These are phyloP conservation scores for Phaseolus lunatus DNA, from an alignment of 306 rosid genomes.

Conservation along the genomic window DNA sequence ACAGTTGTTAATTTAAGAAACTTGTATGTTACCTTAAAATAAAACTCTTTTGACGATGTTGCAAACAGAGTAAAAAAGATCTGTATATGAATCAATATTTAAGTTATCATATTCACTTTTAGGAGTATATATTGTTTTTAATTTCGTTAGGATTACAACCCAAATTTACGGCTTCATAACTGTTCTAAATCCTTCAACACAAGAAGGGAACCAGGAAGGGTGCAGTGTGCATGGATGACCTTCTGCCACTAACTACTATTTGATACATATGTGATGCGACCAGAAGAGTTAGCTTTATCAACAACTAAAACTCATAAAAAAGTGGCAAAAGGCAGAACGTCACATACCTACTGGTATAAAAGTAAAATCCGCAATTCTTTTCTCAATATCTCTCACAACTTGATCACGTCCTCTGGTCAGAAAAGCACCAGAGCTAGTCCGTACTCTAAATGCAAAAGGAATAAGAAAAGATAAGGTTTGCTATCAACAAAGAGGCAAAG, in stretches of 20 bases:
- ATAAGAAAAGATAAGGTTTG: conserved; percentile 6
- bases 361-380: conserved; percentile 82
- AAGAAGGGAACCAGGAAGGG: neutral
- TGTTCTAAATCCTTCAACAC: neutral
- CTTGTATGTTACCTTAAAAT: neutral
- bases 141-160: neutral
- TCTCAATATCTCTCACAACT: conserved; percentile 76
- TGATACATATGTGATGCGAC: conserved; percentile 9
- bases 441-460: conserved; percentile 58
- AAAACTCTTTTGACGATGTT: neutral
- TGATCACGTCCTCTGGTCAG: conserved; percentile 81
- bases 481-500: neutral
- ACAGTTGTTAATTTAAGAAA: neutral
- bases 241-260: neutral
- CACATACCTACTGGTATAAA: conserved; percentile 80
- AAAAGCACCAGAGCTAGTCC: conserved; percentile 93
- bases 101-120: neutral
- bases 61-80: neutral
- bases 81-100: neutral
- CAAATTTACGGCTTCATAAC: neutral
- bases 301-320: conserved; percentile 35
- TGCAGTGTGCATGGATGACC: neutral
- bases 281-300: conserved; percentile 27
- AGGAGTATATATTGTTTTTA: neutral
- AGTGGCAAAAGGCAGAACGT: conserved; percentile 34